Base-by-base conservation (phyloP, 202 grass and related monocot genomes). In the Panicum virgatum region DNA sequence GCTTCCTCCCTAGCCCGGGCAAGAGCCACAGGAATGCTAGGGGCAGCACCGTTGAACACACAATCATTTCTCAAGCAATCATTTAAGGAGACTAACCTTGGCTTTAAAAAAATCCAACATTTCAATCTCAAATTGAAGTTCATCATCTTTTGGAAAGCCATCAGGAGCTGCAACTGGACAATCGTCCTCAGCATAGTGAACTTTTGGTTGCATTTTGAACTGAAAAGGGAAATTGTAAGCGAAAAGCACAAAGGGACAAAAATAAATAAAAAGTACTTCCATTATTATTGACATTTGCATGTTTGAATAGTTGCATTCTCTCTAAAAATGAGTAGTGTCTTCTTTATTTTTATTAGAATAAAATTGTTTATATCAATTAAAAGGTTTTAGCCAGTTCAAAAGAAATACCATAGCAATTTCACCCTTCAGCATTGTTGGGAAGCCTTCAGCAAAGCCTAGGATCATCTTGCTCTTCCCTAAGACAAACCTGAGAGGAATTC, bases 201-300 rank as follows among this genome's bases (percentile, higher is more conserved):
- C 87, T 71, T 93, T 86, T 77, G 92, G 96, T 84, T 98, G 89
- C 92, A 98, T 98, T 85, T 98, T 98, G 85, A 98, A 98, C 96
- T 98, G 85, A 69, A 81, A 90, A 87, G 36, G 71, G 63, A 87
- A 63, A 42, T 7, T 66, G 43, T 48, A 25, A 66, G 68, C 53
- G 16, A 67, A 5, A 14, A 54, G 10, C 7, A 18, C 9, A 43
- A 44, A 34, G 38, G 30, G 15, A 3, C 0, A 6, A 76, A 39
- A 68, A 75, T 76, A 13, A 57, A 12, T 46, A 13, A 53, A 81
- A 38, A 23, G 64, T 42, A 18, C 37, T 77, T 65, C n/a, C 18
- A 25, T 36, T 37, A 45, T 48, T 64, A 6, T 38, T 36, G 45
- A 26, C 45, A 63, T 48, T 20, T 47, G 37, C 19, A 70, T 63